phyloP scores from a whole-genome alignment of 257 asterid species.

The Asclepias syriaca region DNA sequence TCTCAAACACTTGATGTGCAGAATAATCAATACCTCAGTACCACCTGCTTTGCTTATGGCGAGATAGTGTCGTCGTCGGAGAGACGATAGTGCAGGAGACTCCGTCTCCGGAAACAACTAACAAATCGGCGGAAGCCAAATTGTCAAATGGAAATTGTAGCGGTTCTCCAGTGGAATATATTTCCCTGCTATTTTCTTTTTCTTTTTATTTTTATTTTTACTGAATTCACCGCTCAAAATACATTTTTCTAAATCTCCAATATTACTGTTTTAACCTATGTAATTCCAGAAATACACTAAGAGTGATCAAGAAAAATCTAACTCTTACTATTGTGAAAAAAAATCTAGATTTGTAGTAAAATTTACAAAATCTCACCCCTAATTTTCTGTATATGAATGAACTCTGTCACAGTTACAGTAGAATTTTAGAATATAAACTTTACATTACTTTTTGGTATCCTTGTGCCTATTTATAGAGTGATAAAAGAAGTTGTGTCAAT shows the following conservation, averaged over 20 bases:
- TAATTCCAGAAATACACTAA: no score
- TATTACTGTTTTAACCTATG: no score
- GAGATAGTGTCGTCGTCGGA: not conserved
- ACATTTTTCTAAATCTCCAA: not conserved
- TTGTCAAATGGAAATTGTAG: not conserved
- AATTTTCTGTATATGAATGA: no score
- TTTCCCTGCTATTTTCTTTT: not conserved
- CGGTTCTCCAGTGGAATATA: not conserved
- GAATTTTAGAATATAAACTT: no score
- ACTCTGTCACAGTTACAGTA: no score
- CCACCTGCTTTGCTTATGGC: not conserved
- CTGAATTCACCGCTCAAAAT: not conserved
- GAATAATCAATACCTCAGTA: not conserved
- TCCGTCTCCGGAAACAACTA: not conserved
- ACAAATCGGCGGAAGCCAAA: not conserved
- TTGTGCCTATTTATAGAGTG: no score
- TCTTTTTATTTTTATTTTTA: not conserved
- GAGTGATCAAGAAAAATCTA: no score
- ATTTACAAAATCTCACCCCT: no score
- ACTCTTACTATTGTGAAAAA: no score
- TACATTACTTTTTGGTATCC: no score
- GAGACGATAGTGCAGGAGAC: not conserved
- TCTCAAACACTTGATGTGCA: slow-evolving; percentile 27
- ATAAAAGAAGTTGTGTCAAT: no score
- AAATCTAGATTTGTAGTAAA: no score